A percentile compares a stretch with the other conserved stretches of the same genome.
phyloP scores from a whole-genome alignment of 2,329 filamentous ascomycete genomes.

The Lachnellula suecica region DNA sequence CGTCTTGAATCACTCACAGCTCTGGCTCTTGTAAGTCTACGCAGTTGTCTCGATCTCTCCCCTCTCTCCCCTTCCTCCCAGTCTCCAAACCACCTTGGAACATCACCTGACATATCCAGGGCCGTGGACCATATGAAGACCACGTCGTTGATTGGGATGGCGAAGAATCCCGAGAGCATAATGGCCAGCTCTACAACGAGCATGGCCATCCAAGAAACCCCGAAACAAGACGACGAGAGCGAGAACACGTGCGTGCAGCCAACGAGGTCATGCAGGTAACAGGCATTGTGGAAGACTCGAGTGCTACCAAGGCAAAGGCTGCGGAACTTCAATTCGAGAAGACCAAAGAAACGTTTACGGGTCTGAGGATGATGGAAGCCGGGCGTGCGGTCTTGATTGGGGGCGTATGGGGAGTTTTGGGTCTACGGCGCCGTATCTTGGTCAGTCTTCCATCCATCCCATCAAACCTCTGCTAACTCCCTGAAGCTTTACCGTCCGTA shows the following conservation, averaged over 20 bases:
- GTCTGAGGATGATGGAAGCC: conserved; percentile 29
- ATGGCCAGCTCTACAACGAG: conserved; percentile 31
- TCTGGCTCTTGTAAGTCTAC: conserved; percentile 21
- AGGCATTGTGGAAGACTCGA: conserved; percentile 33
- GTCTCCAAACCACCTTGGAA: background rate
- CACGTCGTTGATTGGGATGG: conserved; percentile 25
- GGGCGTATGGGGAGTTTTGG: conserved; percentile 35
- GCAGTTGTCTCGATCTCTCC: background rate
- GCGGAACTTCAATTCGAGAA: conserved; percentile 16
- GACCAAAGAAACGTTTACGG: conserved; percentile 28
- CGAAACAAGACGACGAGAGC: conserved; percentile 31
- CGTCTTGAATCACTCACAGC: conserved; percentile 24
- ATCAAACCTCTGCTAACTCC: conserved; percentile 6
- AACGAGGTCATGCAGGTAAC: conserved; percentile 37
- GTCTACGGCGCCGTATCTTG: conserved; percentile 31
- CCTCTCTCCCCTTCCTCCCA: background rate
- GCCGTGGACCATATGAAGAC: conserved; percentile 34
- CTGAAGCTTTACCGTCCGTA: conserved; percentile 33
- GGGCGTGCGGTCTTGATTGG: conserved; percentile 25
- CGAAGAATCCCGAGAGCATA: background rate
- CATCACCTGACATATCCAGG: conserved; percentile 19
- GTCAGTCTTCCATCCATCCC: conserved; percentile 15
- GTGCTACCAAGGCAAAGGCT: conserved; percentile 24
- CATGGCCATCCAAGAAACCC: conserved; percentile 33
- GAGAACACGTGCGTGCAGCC: conserved; percentile 33